A percentile compares a stretch with the other conserved stretches of the same genome.
These are phyloP conservation scores for Starmerella ratchasimensis DNA, from an alignment of 805 yeast genomes.

Conservation along the genomic window DNA sequence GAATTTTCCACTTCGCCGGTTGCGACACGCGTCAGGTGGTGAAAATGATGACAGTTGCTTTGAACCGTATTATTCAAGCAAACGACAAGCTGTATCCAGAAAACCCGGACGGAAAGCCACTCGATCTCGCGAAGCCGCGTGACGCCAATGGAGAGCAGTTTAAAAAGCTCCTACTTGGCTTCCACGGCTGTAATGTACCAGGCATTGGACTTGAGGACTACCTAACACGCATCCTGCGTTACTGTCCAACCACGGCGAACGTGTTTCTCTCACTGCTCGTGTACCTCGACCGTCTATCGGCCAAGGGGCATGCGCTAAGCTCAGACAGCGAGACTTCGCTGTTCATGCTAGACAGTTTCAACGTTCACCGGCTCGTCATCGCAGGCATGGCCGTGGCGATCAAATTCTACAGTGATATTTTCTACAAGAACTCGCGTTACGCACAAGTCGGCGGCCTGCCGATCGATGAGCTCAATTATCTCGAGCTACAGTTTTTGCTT, in stretches of 20 bases:
- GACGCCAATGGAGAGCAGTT: conserved; percentile 20
- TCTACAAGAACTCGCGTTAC: conserved; percentile 85
- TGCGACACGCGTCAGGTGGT: conserved; percentile 71
- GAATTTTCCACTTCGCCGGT: conserved; percentile 52
- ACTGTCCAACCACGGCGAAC: conserved; percentile 97
- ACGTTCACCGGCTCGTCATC: conserved; percentile 84
- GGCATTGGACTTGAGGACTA: conserved; percentile 88
- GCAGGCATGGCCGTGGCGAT: conserved; percentile 93
- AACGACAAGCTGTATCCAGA: conserved; percentile 73
- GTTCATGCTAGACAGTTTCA: conserved; percentile 91
- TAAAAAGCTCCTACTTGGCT: conserved; percentile 47
- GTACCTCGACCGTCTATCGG: conserved; percentile 87
- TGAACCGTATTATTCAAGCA: conserved; percentile 78
- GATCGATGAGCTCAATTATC: conserved; percentile 59
- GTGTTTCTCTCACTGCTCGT: conserved; percentile 82
- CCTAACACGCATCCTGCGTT: conserved; percentile 76
- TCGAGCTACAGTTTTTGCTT: conserved; percentile 78
- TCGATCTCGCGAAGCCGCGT: conserved; percentile 19
- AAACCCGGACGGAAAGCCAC: conserved; percentile 23
- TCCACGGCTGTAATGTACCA: conserved; percentile 92
- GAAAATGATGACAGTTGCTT: conserved; percentile 68
- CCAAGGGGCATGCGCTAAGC: conserved; percentile 35
- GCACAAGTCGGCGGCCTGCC: conserved; percentile 80
- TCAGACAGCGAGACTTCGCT: conserved; percentile 24
- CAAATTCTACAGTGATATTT: conserved; percentile 62